Conservation (phyloP, 306 rosid species). For the Hippophae rhamnoides region DNA sequence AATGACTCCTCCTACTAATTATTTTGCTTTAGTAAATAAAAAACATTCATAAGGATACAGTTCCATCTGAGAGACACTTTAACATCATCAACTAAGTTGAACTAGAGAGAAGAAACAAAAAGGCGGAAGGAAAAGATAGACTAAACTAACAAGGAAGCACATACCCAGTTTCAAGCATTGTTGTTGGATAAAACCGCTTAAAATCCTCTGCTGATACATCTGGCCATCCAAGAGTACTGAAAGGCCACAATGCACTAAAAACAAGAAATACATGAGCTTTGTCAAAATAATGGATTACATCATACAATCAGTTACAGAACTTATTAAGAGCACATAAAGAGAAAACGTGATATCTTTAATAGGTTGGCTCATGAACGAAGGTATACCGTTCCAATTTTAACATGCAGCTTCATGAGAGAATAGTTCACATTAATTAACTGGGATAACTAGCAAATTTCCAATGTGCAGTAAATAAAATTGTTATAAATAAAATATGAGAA, state of each 20-base stretch:
- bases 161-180: constrained; percentile 98
- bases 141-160: constrained; percentile 21
- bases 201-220: constrained; percentile 66
- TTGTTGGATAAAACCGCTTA: constrained; percentile 77
- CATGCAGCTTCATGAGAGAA: too few relatives aligned
- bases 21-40: too few relatives aligned
- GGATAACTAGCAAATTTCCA: too few relatives aligned
- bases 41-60: too few relatives aligned
- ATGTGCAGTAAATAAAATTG: too few relatives aligned
- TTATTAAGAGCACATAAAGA: too few relatives aligned
- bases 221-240: constrained; percentile 99
- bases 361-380: too few relatives aligned
- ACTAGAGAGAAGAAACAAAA: background rate
- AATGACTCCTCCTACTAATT: too few relatives aligned
- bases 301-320: background rate
- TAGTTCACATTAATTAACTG: too few relatives aligned
- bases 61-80: background rate
- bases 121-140: constrained; percentile 12
- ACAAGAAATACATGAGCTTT: constrained; percentile 5
- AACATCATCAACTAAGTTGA: background rate
- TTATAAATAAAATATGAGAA: too few relatives aligned
- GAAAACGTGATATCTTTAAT: too few relatives aligned
- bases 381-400: too few relatives aligned
- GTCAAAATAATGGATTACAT: constrained; percentile 5
- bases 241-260: constrained; percentile 92